phyloP scores from a whole-genome alignment of 2,329 filamentous ascomycete genomes.

The Sporothrix mexicana region DNA sequence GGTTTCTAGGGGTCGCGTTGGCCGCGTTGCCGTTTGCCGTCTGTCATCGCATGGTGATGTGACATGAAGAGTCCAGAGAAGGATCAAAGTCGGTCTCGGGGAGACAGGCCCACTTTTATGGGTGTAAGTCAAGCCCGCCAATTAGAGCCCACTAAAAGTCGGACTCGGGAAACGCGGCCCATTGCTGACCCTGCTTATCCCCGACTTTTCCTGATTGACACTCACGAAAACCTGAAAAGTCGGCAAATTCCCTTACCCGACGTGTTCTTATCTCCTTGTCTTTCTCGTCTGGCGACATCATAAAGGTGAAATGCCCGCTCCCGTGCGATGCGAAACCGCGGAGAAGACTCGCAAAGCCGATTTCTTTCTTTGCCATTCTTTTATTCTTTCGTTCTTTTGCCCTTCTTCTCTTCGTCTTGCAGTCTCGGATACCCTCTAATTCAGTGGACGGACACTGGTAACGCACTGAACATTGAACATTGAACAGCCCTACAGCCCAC shows the following conservation, averaged over 20 bases:
- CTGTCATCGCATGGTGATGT: neutral
- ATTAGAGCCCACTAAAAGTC: neutral
- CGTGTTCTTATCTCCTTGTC: slow-evolving; percentile 21
- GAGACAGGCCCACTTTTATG: neutral
- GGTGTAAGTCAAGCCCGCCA: neutral
- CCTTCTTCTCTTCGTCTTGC: neutral
- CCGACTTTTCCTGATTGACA: neutral
- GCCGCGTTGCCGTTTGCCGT: slow-evolving; percentile 15
- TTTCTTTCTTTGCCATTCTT: slow-evolving; percentile 1
- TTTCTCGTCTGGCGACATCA: neutral
- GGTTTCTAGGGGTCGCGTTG: neutral
- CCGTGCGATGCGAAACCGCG: neutral
- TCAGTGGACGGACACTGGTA: neutral
- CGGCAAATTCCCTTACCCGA: slow-evolving; percentile 23
- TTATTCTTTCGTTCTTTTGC: neutral
- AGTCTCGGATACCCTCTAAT: neutral
- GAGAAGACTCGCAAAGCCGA: neutral
- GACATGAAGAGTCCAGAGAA: neutral
- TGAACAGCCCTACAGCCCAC: neutral
- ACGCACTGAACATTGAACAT: neutral
- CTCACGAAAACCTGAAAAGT: slow-evolving; percentile 3
- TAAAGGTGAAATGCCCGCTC: slow-evolving; percentile 13
- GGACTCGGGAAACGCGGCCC: slow-evolving; percentile 18
- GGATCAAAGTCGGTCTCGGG: slow-evolving; percentile 12
- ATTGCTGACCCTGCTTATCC: slow-evolving; percentile 10